phyloP scores from a whole-genome alignment of 768 basidiomycete genomes.

The Amanita inopinata region DNA sequence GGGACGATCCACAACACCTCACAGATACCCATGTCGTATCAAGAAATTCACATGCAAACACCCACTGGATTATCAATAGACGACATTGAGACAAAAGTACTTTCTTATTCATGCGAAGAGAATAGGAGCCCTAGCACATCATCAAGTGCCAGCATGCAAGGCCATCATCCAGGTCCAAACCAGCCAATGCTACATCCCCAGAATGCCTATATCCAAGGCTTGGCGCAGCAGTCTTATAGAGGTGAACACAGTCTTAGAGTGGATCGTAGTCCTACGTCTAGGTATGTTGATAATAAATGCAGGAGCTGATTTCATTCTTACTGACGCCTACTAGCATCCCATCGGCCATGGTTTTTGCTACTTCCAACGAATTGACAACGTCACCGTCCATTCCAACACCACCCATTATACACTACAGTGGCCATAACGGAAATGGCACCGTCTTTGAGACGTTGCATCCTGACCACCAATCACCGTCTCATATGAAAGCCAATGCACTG shows the following conservation, averaged over 20 bases:
- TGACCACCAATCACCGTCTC: neutral
- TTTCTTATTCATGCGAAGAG: neutral
- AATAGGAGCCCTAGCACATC: constrained; percentile 9
- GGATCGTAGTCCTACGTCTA: neutral
- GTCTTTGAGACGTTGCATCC: neutral
- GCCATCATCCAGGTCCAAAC: neutral
- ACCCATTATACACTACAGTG: neutral
- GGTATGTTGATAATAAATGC: too few species aligned
- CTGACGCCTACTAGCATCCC: too few species aligned
- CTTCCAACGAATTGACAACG: neutral
- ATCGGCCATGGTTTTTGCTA: neutral
- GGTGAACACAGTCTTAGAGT: neutral
- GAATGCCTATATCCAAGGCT: neutral
- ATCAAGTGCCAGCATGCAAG: constrained; percentile 4
- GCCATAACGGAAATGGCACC: neutral
- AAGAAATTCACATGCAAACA: constrained; percentile 1
- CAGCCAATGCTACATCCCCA: neutral
- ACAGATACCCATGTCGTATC: constrained; percentile 6
- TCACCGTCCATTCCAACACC: neutral
- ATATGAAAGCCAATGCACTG: neutral
- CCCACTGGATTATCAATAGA: constrained; percentile 2
- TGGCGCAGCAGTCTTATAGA: neutral
- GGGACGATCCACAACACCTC: neutral
- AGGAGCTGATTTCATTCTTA: too few species aligned
- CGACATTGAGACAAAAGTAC: neutral